These are phyloP conservation scores for Boletus sensibilis DNA, from an alignment of 768 basidiomycete genomes.

Conservation along the genomic window DNA sequence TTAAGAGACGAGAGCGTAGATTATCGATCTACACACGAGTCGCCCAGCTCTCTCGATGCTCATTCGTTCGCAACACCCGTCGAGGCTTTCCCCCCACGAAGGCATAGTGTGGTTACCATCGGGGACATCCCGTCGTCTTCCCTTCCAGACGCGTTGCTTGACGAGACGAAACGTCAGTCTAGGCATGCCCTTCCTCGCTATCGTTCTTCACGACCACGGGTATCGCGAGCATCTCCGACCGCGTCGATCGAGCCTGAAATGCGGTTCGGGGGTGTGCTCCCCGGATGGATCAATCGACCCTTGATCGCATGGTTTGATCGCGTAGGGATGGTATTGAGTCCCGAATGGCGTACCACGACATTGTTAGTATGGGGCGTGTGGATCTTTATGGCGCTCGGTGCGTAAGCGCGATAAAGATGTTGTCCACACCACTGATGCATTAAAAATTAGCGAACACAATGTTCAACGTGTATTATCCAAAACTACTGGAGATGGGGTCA, in stretches of 20 bases:
- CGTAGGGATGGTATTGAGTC: constrained; percentile 65
- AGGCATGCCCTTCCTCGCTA: not conserved
- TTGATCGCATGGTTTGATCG: constrained; percentile 66
- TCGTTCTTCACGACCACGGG: constrained; percentile 8
- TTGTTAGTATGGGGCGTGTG: constrained; percentile 77
- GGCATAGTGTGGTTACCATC: constrained; percentile 26
- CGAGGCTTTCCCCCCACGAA: constrained; percentile 27
- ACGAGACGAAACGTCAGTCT: constrained; percentile 19
- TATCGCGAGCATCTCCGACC: constrained; percentile 39
- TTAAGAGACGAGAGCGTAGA: constrained; percentile 21
- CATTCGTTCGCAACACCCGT: constrained; percentile 25
- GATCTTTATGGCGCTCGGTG: constrained; percentile 78
- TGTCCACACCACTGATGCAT: not conserved
- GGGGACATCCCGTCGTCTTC: constrained; percentile 29
- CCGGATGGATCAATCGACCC: constrained; percentile 55
- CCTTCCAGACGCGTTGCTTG: constrained; percentile 1
- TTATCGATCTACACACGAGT: constrained; percentile 31
- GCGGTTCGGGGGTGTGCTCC: constrained; percentile 44
- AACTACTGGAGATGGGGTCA: constrained; percentile 63
- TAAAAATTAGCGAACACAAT: constrained; percentile 72
- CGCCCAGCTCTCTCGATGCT: constrained; percentile 30
- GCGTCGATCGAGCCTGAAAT: constrained; percentile 39
- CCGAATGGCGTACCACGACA: constrained; percentile 76
- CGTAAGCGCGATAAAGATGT: constrained; percentile 19
- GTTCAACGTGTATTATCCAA: constrained; percentile 92